These are phyloP conservation scores for Tulasnella sp. DNA, from an alignment of 768 basidiomycete genomes.

Conservation along the genomic window DNA sequence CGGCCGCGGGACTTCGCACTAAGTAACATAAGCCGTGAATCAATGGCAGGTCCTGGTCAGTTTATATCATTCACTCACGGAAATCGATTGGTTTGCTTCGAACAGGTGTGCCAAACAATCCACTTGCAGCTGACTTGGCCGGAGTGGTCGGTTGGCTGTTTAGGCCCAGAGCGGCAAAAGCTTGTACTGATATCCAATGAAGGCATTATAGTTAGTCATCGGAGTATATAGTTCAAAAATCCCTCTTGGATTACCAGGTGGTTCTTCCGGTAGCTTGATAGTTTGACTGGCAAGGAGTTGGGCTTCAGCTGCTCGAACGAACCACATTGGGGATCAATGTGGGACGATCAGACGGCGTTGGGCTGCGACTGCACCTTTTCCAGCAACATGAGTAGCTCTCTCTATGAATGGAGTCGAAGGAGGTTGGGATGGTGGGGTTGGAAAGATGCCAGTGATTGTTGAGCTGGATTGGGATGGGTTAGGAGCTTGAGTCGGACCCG, in stretches of 20 bases:
- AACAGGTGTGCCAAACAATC: background rate
- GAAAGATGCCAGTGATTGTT: background rate
- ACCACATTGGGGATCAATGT: no score
- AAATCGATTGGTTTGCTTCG: no score
- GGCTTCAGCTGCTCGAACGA: no score
- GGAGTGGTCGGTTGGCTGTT: background rate
- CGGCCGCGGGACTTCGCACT: background rate
- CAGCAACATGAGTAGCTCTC: background rate
- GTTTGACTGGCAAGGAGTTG: no score
- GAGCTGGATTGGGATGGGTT: background rate
- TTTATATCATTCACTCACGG: no score
- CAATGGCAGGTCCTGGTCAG: no score
- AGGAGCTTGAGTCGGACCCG: background rate
- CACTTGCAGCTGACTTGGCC: background rate
- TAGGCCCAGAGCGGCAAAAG: background rate
- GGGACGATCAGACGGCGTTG: background rate
- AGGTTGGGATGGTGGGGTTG: background rate
- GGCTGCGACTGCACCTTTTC: background rate
- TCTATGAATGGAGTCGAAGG: background rate
- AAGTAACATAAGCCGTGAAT: background rate
- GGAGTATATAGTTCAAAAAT: no score
- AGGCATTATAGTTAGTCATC: no score
- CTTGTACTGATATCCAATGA: no score
- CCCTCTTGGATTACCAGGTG: no score
- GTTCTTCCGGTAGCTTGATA: no score